Evolutionary conservation across 2,329 filamentous ascomycete species (phyloP), one percentile per base, ranked within the genome.

Genomic region (Exserohilum rostratum): DNA sequence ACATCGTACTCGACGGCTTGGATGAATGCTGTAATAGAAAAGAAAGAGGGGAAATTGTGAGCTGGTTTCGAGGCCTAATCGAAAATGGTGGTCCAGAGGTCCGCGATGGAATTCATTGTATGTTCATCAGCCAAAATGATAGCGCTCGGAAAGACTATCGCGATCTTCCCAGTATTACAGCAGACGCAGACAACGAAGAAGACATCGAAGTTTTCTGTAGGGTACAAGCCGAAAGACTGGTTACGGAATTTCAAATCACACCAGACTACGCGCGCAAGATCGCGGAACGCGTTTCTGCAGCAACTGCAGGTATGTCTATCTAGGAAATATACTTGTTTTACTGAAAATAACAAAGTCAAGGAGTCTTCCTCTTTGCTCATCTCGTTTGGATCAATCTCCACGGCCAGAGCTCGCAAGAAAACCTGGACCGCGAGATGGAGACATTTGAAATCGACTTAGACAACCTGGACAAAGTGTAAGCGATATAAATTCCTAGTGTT

Each of bases 1-100:
- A 75, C 57, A 68, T 80, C 30, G 56, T 81, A 6, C 64, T 81
- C n/a, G 79, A 81, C 55, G 79, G 79, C 0, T 57, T 80, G n/a
- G 79, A 80, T 46, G 78, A 80, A 50, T 78, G 76, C 49, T 27
- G 35, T 15, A 48, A 65, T 0, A 22, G 50, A 1, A 15, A 44
- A 1, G 72, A 79, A 12, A 54, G 68, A 9, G 65, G 61, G 20
- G 58, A 64, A n/a, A 61, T 76, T 0, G 34, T 73, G 0, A 6
- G 55, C 0, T 77, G 71, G 47, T 65, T 78, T 31, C 55, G 43
- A 6, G 13, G 43, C 1, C n/a, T 71, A 1, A 61, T 73, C 5
- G 43, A 57, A 6, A 29, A 53, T 39, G 25, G 57, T 50, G n/a
- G 50, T 46, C 9, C 46, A 50, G 6, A 53, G 50, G 45, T 58